Evolutionary conservation across 352 stramenopile genomes (phyloP), one percentile per base, ranked within the genome.

Genomic region (Pythium sp.): DNA sequence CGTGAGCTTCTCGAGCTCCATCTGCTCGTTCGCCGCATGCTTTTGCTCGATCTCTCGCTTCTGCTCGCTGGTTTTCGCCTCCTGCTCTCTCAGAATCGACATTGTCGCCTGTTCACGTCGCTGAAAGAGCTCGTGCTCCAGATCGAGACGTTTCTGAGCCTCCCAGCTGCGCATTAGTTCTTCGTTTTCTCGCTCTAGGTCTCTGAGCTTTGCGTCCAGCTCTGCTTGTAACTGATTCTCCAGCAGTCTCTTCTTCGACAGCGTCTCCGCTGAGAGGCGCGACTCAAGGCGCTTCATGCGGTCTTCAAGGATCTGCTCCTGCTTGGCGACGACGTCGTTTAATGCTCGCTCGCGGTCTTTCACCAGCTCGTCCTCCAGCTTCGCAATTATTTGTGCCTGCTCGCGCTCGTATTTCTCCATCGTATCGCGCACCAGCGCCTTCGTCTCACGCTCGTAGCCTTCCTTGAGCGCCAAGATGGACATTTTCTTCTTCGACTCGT

Each of bases 401-500:
- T 84, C 79, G 32, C 71, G 38, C 26, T 91, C 83, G 24, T 84
- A 72, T 49, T 76, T 68, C 54, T 84, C 78, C 75, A 83, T 84
- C 32, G 75, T 78, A 3, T 56, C 34, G 20, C 72, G 64, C 14
- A 91, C 75, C 5, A 78, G 64, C 2, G 74, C 54, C 41, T 87
- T 85, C 2, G 81, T 87, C 38, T 91, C 78, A 22, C 65, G 72
- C 51, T 91, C 81, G 58, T 76, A 81, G n/a, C 72, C 69, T 24
- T 88, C 82, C 49, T 77, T 79, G 32, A 90, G 49, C 11, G 62
- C 54, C 49, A 89, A 68, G 3, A 91, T 58, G 32, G 72, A 64
- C 72, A 89, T 72, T 34, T 83, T 77, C 61, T 88, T 86, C 62
- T 84, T 88, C 7, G 81, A 89, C 49, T 87, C 77, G 43, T 83